These are phyloP conservation scores for Malassezia yamatoensis DNA, from an alignment of 1,284 basidiomycete species.

Conservation along the genomic window DNA sequence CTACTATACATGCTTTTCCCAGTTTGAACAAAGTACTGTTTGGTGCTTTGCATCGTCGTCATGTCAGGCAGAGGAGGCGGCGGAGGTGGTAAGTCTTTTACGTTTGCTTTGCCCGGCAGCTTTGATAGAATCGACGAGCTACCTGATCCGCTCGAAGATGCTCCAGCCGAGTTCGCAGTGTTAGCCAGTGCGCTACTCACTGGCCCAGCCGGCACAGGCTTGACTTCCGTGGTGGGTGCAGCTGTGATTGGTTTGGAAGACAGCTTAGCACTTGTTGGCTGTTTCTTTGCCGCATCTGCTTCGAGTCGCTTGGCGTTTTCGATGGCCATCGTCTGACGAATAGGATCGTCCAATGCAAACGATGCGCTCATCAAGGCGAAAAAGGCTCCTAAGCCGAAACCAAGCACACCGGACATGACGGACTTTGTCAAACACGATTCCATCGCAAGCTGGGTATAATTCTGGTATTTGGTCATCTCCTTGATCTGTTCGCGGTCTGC, in stretches of 20 bases:
- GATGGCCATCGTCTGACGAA: conserved; percentile 26
- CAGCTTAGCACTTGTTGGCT: background rate
- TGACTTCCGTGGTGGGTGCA: background rate
- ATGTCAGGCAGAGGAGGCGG: conserved; percentile 19
- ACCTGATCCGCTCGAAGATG: background rate
- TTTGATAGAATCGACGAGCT: conserved; percentile 5
- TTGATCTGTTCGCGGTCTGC: conserved; percentile 62
- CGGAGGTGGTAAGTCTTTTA: conserved; percentile 9
- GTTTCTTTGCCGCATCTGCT: background rate
- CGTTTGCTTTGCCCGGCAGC: conserved; percentile 3
- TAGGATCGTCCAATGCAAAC: conserved; percentile 87
- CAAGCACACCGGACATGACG: conserved; percentile 62
- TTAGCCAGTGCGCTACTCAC: background rate
- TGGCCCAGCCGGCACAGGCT: background rate
- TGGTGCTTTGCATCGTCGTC: conserved; percentile 59
- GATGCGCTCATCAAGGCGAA: conserved; percentile 91
- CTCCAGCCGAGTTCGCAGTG: background rate
- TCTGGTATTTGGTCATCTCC: conserved; percentile 66
- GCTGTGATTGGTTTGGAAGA: background rate
- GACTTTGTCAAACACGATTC: conserved; percentile 78
- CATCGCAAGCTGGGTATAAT: conserved; percentile 61
- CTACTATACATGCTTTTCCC: conserved; percentile 80
- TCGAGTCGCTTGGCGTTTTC: conserved; percentile 11
- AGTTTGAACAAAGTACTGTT: conserved; percentile 85
- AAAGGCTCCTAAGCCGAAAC: conserved; percentile 84